phyloP scores from a whole-genome alignment of 106 monocot genomes.

The Hemerocallis citrina region DNA sequence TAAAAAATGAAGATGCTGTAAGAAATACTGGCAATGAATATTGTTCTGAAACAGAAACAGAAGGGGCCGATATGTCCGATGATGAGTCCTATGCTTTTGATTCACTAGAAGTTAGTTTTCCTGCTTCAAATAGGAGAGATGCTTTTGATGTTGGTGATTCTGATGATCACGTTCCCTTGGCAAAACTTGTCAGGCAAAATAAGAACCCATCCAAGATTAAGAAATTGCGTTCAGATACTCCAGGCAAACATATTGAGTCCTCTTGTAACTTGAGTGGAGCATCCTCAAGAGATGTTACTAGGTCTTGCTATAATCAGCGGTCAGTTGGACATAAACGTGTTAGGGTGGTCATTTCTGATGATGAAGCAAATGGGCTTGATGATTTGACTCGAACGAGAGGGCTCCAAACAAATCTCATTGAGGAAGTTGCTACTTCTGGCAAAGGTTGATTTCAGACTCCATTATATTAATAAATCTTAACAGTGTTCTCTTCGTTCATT shows the following conservation, averaged over 20 bases:
- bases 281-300: conserved; percentile 14
- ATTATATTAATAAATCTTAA: conserved; percentile 1
- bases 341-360: conserved; percentile 82
- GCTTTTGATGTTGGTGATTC: conserved; percentile 12
- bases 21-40: conserved; percentile 34
- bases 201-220: conserved; percentile 34
- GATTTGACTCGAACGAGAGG: conserved; percentile 16
- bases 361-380: conserved; percentile 52
- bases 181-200: conserved; percentile 25
- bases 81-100: conserved; percentile 9
- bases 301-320: conserved; percentile 18
- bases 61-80: conserved; percentile 44
- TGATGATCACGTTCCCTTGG: conserved; percentile 51
- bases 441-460: conserved; percentile 16
- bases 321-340: conserved; percentile 50
- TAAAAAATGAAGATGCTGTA: conserved; percentile 25
- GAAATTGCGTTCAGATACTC: conserved; percentile 15
- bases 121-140: conserved; percentile 7
- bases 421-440: conserved; percentile 24
- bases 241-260: not conserved
- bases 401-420: conserved; percentile 4
- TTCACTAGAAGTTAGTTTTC: conserved; percentile 12
- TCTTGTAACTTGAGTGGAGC: conserved; percentile 10
- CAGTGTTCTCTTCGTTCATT: not conserved
- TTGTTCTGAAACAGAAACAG: conserved; percentile 93